Base-by-base conservation (phyloP, 805 yeast species). In the Pichia scutulata region DNA sequence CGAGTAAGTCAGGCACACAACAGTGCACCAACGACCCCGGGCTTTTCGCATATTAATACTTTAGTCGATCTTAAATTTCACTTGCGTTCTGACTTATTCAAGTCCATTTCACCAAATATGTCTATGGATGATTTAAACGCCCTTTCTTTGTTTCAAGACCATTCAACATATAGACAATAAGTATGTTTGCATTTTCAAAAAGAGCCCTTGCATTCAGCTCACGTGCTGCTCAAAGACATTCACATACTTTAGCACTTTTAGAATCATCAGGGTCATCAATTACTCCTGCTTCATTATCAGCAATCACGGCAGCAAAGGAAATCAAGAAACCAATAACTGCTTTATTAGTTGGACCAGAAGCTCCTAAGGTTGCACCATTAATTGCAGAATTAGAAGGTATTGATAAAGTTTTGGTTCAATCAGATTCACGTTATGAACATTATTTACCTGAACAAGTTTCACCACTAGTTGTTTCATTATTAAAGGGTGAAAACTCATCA, bases 261-360 rank as follows among this genome's bases (percentile, higher is more conserved):
- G 97, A 90, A 69, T 65, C 80, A 4, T 66, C 74, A 5, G 79
- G 78, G 19, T 73, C 78, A 16, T 65, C 71, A 28, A 68, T 87
- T 47, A 68, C 85, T 2, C 79, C 93, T 13, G 78, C 86, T 5
- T 78, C 95, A 7, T 73, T 88, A 52, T 80, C 88, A 21, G 75
- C 90, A 1, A 63, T 90, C 36, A 71, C 80, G 13, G 98, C 98
- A 13, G 97, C 98, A 19, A 67, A 69, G 47, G 75, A 81, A 58
- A 69, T 90, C 43, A 87, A 89, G 8, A 77, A 82, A 60, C 92
- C 95, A 41, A 74, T 92, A 45, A 82, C 86, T n/a, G 96, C 90
- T 1, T 65, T 90, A 3, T 62, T 89, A 13, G 73, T 86, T 9
- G 97, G 97, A 6, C 65, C 83, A 2, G 66, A 76, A 2, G 80